Evolutionary conservation across 2,329 filamentous ascomycete species (phyloP).

Genomic region (Emmonsiellopsis sp.): DNA sequence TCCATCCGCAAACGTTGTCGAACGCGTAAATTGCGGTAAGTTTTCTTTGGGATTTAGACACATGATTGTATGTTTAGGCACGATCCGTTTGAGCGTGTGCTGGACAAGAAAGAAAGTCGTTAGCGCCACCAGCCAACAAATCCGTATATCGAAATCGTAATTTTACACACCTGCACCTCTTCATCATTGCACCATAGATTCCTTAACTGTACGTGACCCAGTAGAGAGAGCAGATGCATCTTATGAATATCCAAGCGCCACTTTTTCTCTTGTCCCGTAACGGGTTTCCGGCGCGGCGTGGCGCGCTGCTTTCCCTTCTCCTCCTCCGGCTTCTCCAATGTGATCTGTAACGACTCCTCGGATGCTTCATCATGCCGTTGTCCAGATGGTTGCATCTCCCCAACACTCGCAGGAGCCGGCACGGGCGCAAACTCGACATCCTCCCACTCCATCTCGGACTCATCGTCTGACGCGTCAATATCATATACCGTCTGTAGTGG

Average conservation of each 20-base stretch:
- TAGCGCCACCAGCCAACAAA: neutral
- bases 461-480: slow-evolving; percentile 44
- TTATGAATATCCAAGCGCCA: slow-evolving; percentile 73
- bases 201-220: slow-evolving; percentile 66
- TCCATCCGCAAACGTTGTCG: slow-evolving; percentile 69
- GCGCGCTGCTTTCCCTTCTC: slow-evolving; percentile 17
- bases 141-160: neutral
- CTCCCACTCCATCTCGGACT: slow-evolving; percentile 49
- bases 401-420: slow-evolving; percentile 11
- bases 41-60: slow-evolving; percentile 61
- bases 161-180: slow-evolving; percentile 48
- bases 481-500: slow-evolving; percentile 33
- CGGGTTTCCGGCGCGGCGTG: slow-evolving; percentile 39
- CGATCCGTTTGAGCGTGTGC: slow-evolving; percentile 47
- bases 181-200: slow-evolving; percentile 85
- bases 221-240: slow-evolving; percentile 70
- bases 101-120: neutral
- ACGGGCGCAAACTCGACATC: slow-evolving; percentile 41
- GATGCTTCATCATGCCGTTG: neutral
- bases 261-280: slow-evolving; percentile 49
- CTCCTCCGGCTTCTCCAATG: slow-evolving; percentile 24
- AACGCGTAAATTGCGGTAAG: slow-evolving; percentile 64
- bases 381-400: neutral
- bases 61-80: slow-evolving; percentile 56
- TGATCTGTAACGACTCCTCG: slow-evolving; percentile 28